These are phyloP conservation scores for Puccinia sorghi DNA, from an alignment of 1,284 basidiomycete genomes.

Conservation along the genomic window DNA sequence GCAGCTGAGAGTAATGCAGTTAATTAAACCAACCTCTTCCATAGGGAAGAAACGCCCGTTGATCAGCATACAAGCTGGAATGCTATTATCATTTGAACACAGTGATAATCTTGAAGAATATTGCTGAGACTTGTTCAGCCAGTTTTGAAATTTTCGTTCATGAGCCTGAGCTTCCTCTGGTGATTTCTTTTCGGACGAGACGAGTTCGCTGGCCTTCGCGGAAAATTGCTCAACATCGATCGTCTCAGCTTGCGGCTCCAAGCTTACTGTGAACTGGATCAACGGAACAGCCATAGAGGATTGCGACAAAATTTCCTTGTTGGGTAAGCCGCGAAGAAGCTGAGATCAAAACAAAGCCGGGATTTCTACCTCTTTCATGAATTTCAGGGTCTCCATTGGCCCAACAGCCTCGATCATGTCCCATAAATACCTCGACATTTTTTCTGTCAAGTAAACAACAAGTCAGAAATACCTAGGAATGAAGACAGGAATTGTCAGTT, in stretches of 20 bases:
- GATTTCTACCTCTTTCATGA: conserved; percentile 36
- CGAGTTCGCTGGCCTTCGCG: neutral
- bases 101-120: conserved; percentile 38
- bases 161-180: neutral
- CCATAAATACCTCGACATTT: conserved; percentile 40
- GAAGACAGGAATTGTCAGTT: neutral
- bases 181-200: neutral
- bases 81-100: conserved; percentile 31
- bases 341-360: neutral
- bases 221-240: conserved; percentile 29
- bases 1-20: neutral
- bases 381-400: conserved; percentile 29
- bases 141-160: conserved; percentile 12
- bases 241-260: conserved; percentile 11
- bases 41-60: conserved; percentile 79
- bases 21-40: conserved; percentile 65
- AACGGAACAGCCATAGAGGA: neutral
- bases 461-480: neutral
- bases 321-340: neutral
- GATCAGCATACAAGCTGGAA: conserved; percentile 66
- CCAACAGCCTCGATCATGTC: conserved; percentile 19
- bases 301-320: neutral
- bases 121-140: conserved; percentile 26
- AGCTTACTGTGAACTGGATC: conserved; percentile 17
- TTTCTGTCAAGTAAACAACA: conserved; percentile 10